These are phyloP conservation scores for Discostella stelligeroides DNA, from an alignment of 108 stramenopile species.

Conservation along the genomic window DNA sequence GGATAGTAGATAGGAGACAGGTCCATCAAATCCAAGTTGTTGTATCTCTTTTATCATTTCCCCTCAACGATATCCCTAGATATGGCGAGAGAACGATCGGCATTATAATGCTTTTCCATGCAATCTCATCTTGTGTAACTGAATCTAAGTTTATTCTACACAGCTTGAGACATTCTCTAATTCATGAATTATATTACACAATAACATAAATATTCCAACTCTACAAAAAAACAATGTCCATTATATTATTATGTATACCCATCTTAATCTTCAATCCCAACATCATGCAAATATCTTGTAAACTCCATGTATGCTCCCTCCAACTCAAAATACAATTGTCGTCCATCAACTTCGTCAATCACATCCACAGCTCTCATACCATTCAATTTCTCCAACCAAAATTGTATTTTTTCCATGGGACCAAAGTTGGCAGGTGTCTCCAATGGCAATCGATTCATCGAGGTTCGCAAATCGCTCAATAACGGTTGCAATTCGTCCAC, in stretches of 20 bases:
- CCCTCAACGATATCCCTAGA: too few species aligned
- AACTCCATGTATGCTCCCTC: conserved; percentile 90
- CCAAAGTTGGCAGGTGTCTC: conserved; percentile 91
- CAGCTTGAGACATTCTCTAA: too few species aligned
- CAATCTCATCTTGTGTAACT: too few species aligned
- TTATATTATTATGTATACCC: too few species aligned
- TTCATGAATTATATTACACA: too few species aligned
- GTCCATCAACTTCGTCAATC: conserved; percentile 91
- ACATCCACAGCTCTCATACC: conserved; percentile 92
- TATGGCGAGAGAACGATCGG: too few species aligned
- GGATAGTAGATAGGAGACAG: too few species aligned
- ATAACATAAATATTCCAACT: neutral
- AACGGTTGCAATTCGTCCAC: conserved; percentile 97
- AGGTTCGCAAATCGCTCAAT: conserved; percentile 89
- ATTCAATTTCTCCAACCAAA: conserved; percentile 94
- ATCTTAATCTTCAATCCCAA: neutral
- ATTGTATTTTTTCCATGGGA: conserved; percentile 81
- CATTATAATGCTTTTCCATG: too few species aligned
- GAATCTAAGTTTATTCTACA: too few species aligned
- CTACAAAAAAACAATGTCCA: too few species aligned
- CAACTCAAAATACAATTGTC: conserved; percentile 92
- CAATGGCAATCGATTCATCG: conserved; percentile 70
- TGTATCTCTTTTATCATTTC: too few species aligned
- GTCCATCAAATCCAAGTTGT: too few species aligned
- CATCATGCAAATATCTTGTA: conserved; percentile 69